phyloP scores from a whole-genome alignment of 352 stramenopile genomes.

The Globisporangium lucens region DNA sequence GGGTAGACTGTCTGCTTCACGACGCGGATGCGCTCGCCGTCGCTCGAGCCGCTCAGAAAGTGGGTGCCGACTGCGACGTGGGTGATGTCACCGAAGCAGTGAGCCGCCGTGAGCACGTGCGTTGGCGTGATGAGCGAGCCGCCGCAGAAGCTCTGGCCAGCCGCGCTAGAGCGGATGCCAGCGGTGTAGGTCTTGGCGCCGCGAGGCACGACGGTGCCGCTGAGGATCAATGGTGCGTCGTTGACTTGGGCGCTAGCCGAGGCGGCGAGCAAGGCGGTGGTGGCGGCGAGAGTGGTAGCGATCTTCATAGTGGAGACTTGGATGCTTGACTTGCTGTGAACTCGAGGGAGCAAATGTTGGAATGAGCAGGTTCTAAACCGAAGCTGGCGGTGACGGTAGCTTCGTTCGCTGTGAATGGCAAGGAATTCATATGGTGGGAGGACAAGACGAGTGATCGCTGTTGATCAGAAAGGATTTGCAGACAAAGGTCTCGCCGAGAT shows the following conservation, averaged over 20 bases:
- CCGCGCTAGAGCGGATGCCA: no score
- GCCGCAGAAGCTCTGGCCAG: neutral
- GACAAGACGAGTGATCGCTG: no score
- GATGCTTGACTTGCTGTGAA: no score
- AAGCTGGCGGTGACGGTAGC: no score
- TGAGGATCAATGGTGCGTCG: neutral
- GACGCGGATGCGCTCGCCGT: neutral
- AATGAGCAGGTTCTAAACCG: no score
- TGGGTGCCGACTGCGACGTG: neutral
- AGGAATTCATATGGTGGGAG: no score
- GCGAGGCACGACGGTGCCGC: neutral
- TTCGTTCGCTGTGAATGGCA: no score
- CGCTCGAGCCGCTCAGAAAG: neutral
- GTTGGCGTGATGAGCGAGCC: neutral
- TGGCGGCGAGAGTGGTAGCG: neutral
- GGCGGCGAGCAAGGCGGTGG: neutral
- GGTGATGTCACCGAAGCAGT: neutral
- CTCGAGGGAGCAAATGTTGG: no score
- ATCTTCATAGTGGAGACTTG: no score
- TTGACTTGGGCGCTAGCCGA: neutral
- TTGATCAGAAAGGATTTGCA: no score
- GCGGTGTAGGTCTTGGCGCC: neutral
- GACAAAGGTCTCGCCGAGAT: no score
- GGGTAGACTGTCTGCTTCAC: neutral
- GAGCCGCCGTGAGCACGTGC: neutral